A percentile compares a stretch with the other conserved stretches of the same genome.
Evolutionary conservation across 225 moss, liverwort and hornwort species (phyloP).

Genomic region (Rhytidiadelphus loreus): DNA sequence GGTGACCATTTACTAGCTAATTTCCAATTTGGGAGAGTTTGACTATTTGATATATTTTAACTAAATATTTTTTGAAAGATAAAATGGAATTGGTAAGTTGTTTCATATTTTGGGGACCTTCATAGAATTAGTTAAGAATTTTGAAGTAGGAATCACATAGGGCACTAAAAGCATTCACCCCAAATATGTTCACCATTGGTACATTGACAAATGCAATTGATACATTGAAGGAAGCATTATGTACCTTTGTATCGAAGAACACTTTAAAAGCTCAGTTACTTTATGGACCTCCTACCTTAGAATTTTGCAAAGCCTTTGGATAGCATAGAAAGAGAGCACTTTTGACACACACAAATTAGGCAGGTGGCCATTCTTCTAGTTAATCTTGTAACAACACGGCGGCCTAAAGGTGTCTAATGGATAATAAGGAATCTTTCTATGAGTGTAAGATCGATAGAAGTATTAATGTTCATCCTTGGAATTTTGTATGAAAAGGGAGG

Average conservation of each 20-base stretch:
- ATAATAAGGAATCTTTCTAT: too few species aligned
- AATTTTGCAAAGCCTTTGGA: background rate
- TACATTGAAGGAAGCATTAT: background rate
- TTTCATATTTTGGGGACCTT: too few species aligned
- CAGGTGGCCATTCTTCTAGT: background rate
- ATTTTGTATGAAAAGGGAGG: too few species aligned
- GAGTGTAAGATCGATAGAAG: too few species aligned
- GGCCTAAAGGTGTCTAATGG: too few species aligned
- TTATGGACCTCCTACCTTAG: background rate
- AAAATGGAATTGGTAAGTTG: too few species aligned
- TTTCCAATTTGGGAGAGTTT: background rate
- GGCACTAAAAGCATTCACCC: background rate
- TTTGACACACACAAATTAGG: accelerated
- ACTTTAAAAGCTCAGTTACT: background rate
- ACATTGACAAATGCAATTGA: too few species aligned
- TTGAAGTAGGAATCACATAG: background rate
- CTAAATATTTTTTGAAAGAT: too few species aligned
- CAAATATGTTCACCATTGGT: background rate
- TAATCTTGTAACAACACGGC: accelerated
- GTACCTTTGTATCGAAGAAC: background rate
- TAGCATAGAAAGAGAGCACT: background rate
- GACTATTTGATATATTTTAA: too few species aligned
- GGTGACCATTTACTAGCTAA: background rate
- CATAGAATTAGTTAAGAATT: too few species aligned
- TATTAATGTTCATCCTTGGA: too few species aligned